These are phyloP conservation scores for Pichia insulana DNA, from an alignment of 805 yeast genomes.

Conservation along the genomic window DNA sequence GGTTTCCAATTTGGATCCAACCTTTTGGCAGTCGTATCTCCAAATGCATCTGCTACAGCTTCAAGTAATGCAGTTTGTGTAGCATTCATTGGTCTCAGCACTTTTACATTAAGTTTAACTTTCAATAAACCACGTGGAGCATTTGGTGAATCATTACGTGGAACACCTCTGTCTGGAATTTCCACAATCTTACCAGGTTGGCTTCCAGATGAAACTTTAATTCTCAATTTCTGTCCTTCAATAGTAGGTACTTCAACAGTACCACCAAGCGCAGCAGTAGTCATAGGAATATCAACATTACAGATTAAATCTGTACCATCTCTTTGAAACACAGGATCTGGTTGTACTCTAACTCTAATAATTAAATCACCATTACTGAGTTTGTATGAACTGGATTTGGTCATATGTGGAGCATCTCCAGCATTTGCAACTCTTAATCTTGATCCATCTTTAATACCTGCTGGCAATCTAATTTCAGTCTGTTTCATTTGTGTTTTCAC, in stretches of 20 bases:
- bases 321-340: conserved; percentile 64
- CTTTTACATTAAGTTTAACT: conserved; percentile 61
- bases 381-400: conserved; percentile 61
- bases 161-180: conserved; percentile 84
- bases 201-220: conserved; percentile 79
- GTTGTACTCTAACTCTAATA: conserved; percentile 68
- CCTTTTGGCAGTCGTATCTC: conserved; percentile 72
- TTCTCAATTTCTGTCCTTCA: conserved; percentile 58
- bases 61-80: conserved; percentile 86
- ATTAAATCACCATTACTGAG: conserved; percentile 80
- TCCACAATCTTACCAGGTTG: conserved; percentile 66
- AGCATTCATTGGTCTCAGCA: conserved; percentile 67
- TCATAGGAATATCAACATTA: conserved; percentile 68
- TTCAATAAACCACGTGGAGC: conserved; percentile 65
- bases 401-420: conserved; percentile 81
- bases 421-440: conserved; percentile 76
- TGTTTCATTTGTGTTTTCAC: conserved; percentile 57
- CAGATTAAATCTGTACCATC: conserved; percentile 58
- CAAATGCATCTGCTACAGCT: conserved; percentile 85
- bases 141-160: conserved; percentile 34
- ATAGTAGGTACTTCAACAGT: conserved; percentile 84
- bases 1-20: conserved; percentile 43
- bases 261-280: conserved; percentile 97
- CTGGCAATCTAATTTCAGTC: conserved; percentile 79
- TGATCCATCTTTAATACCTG: conserved; percentile 82